These are phyloP conservation scores for Candida golubevii DNA, from an alignment of 805 yeast genomes.

Conservation along the genomic window DNA sequence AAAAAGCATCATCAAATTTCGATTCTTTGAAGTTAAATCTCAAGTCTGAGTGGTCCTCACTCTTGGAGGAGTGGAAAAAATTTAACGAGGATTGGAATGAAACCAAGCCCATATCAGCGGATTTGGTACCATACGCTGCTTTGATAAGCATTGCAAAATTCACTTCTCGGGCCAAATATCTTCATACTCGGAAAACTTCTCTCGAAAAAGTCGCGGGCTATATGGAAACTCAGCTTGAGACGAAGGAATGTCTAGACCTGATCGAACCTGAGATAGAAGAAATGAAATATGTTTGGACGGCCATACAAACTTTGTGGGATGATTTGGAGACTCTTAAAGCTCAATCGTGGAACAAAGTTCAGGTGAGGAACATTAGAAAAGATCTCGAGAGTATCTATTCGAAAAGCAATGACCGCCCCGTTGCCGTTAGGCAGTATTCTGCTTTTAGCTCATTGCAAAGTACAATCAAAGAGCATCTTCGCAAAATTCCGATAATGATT, in stretches of 20 bases:
- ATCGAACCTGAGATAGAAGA: constrained; percentile 50
- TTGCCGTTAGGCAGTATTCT: constrained; percentile 57
- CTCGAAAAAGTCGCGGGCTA: constrained; percentile 18
- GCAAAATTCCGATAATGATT: constrained; percentile 34
- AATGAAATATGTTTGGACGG: constrained; percentile 58
- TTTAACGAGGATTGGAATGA: constrained; percentile 45
- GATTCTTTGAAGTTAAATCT: constrained; percentile 42
- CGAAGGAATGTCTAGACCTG: constrained; percentile 24
- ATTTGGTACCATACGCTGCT: constrained; percentile 41
- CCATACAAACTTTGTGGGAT: constrained; percentile 50
- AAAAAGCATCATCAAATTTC: constrained; percentile 36
- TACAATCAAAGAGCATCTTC: constrained; percentile 37
- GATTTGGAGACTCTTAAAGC: constrained; percentile 40
- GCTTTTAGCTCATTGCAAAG: constrained; percentile 61
- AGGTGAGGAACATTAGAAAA: constrained; percentile 41
- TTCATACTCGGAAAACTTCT: background rate
- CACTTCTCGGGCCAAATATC: constrained; percentile 24
- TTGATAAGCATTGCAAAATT: constrained; percentile 31
- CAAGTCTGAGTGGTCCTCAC: constrained; percentile 33
- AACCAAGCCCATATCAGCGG: constrained; percentile 44
- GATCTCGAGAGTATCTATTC: constrained; percentile 49
- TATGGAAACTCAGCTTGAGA: constrained; percentile 30
- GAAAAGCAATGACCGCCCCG: constrained; percentile 49
- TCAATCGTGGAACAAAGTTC: constrained; percentile 47
- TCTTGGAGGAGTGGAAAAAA: constrained; percentile 27